Evolutionary conservation across 495 filamentous ascomycete species (phyloP).

Genomic region (Poronia punctata): DNA sequence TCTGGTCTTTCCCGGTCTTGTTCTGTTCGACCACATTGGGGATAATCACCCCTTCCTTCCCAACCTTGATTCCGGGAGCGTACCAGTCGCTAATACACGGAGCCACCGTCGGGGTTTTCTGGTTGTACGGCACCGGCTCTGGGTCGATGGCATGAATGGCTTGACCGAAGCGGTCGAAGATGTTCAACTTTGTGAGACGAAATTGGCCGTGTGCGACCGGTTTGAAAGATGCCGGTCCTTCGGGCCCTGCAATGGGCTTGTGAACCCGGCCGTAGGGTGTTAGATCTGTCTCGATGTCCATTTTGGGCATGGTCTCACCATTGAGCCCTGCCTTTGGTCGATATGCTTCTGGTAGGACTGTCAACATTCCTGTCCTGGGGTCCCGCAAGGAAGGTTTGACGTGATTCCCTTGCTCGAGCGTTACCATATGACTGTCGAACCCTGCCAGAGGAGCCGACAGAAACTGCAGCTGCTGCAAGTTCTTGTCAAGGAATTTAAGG

Average conservation of each 20-base stretch:
- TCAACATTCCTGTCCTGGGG: background rate
- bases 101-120: constrained; percentile 21
- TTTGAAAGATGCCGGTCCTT: constrained; percentile 35
- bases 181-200: constrained; percentile 33
- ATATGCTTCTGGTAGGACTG: too few species aligned
- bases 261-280: background rate
- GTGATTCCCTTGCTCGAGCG: background rate
- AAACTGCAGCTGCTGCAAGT: background rate
- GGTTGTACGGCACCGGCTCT: constrained; percentile 1
- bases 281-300: background rate
- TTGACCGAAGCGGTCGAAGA: constrained; percentile 48
- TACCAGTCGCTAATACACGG: background rate
- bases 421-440: background rate
- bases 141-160: constrained; percentile 26
- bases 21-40: too few species aligned
- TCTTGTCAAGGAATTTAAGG: background rate
- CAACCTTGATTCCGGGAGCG: constrained; percentile 24
- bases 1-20: too few species aligned
- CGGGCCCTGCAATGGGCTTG: background rate
- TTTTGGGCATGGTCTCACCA: background rate
- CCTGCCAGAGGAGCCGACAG: background rate
- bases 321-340: background rate
- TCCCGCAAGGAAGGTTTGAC: background rate
- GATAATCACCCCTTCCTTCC: too few species aligned
- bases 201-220: constrained; percentile 43